These are phyloP conservation scores for Pichia occidentalis DNA, from an alignment of 805 yeast genomes.

Conservation along the genomic window DNA sequence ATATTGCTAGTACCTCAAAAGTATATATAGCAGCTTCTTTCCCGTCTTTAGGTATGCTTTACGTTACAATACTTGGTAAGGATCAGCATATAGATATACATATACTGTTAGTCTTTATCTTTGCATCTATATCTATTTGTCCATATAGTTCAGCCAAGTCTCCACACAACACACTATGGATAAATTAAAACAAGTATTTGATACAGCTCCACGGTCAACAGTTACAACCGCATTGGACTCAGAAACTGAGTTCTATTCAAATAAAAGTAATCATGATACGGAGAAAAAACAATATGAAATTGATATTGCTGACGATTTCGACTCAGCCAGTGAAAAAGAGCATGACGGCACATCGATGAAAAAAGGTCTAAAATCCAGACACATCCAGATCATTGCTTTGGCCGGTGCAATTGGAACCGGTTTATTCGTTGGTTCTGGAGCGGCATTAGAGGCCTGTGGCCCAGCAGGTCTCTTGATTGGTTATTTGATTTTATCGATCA, in stretches of 20 bases:
- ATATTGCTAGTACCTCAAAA: too few relatives aligned
- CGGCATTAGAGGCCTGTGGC: conserved; percentile 30
- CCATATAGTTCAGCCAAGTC: too few relatives aligned
- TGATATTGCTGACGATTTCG: conserved; percentile 2
- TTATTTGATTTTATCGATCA: conserved; percentile 55
- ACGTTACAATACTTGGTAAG: too few relatives aligned
- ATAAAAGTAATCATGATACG: not conserved
- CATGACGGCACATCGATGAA: conserved; percentile 22
- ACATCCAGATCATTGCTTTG: conserved; percentile 58
- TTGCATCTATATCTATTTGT: too few relatives aligned
- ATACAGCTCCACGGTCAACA: not conserved
- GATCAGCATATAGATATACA: too few relatives aligned
- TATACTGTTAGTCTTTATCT: too few relatives aligned
- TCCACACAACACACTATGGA: too few relatives aligned
- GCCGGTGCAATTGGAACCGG: conserved; percentile 72
- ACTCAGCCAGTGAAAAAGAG: not conserved
- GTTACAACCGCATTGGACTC: not conserved
- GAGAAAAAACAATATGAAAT: conserved; percentile 3
- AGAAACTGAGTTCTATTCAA: not conserved
- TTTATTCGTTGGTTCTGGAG: conserved; percentile 46
- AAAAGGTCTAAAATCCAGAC: conserved; percentile 41
- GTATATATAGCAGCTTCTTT: too few relatives aligned
- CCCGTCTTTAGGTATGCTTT: too few relatives aligned
- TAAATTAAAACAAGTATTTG: too few relatives aligned
- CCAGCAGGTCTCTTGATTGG: conserved; percentile 43